Conservation (phyloP, 225 moss, liverwort and hornwort species). For the Ulota crispa region DNA sequence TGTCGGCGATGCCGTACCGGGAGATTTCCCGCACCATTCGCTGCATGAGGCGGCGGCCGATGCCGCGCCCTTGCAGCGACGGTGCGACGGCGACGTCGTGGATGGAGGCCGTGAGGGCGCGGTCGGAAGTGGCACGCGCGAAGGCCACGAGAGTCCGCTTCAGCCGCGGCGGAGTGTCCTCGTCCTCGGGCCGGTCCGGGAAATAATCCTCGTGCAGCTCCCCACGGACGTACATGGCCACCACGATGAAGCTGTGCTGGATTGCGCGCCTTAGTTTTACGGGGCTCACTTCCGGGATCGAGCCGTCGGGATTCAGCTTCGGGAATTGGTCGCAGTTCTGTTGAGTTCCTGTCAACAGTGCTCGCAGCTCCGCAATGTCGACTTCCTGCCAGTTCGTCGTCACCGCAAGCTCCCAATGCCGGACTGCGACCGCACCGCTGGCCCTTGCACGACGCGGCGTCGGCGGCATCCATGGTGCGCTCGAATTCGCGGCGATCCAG, state of each 20-base stretch:
- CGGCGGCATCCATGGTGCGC: slow-evolving; percentile 27
- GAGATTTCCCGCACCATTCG: slow-evolving; percentile 75
- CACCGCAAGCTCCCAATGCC: slow-evolving; percentile 35
- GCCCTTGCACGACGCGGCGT: not conserved
- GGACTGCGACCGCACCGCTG: slow-evolving; percentile 2
- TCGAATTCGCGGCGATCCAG: not conserved
- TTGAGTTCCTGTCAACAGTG: slow-evolving; percentile 59
- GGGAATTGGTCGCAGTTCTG: slow-evolving; percentile 95
- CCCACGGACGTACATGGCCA: slow-evolving; percentile 59
- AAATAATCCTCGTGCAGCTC: slow-evolving; percentile 53
- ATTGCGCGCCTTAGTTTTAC: slow-evolving; percentile 76
- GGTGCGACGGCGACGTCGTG: slow-evolving; percentile 93
- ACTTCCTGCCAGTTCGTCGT: slow-evolving; percentile 53
- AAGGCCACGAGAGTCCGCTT: slow-evolving; percentile 71
- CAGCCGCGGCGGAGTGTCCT: not conserved
- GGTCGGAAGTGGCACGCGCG: slow-evolving; percentile 84
- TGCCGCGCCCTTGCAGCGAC: slow-evolving; percentile 70
- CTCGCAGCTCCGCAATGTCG: slow-evolving; percentile 65
- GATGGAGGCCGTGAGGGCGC: slow-evolving; percentile 81
- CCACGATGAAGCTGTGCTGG: slow-evolving; percentile 75
- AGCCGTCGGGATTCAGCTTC: slow-evolving; percentile 49
- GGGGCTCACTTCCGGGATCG: slow-evolving; percentile 57
- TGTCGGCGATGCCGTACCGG: slow-evolving; percentile 72
- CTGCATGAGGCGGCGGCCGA: slow-evolving; percentile 67
- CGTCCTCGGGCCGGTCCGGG: slow-evolving; percentile 32